Base-by-base conservation (phyloP, 208 protist species). In the Zelonia costaricensis region DNA sequence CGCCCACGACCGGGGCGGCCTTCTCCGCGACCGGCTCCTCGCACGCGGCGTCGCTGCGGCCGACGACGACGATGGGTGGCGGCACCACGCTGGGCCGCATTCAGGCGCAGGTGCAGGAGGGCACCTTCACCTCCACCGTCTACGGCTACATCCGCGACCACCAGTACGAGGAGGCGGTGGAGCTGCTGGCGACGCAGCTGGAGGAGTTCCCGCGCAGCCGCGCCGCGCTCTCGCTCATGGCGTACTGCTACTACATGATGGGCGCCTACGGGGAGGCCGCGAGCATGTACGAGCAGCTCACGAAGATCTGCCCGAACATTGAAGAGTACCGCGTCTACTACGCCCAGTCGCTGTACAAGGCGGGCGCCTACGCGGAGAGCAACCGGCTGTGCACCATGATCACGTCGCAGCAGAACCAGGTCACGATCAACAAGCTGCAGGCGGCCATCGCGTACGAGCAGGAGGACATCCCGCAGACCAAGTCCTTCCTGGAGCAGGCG, bases 271-370 rank as follows among this genome's bases (percentile, higher is more conserved):
- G 60, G 3, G 74, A 84, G 54, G 77, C 96, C 5, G 86, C 96
- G 6, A 76, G 67, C 47, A 57, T 95, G 72, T 98, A 98, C 69
- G 92, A 97, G 61, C 84, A 94, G 68, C 77, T 98, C 9, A 68
- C 88, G 6, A 89, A 88, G 64, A 55, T 95, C n/a, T 98, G 89
- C 80, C 96, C 97, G 9, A 71, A 85, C 36, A 91, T 97, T 13
- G 93, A 97, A 46, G 86, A 98, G 78, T 99, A 99, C 81, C 94
- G 93, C 36, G 72, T 98, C 15, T 98, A 98, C 73, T 91, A 97
- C 70, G 97, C 94, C 7, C 97, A 99, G 74, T 74, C 94, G 1
- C 84, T 98, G 2, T 98, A 97, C 82, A 98, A 98, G 78, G 92
- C 96, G 0, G 91, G 91, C 9, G 79, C 81, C 2, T 98, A 98